Evolutionary conservation across 495 filamentous ascomycete species (phyloP), one percentile per base, ranked within the genome.

Genomic region (Penicillium parvum): DNA sequence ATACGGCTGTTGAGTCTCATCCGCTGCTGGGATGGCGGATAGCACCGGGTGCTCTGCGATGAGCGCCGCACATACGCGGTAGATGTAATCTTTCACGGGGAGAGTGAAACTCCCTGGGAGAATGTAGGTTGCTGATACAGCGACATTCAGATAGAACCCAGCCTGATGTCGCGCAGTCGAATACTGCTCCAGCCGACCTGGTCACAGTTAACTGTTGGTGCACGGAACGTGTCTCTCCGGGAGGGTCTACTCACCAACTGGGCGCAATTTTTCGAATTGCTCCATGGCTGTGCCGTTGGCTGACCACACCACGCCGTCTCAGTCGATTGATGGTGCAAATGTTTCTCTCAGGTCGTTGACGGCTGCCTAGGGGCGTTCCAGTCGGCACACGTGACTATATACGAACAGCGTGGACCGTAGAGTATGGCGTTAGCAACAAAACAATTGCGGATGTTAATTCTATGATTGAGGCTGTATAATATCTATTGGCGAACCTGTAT

Each of bases 81-180:
- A 71, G 5, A 75, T 45, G 16, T 60, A 58, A 10, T 61, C 44
- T 40, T 65, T 53, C 10, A 66, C 33, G 4, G 68, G 49, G 6
- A 66, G 49, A 1, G 43, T 46, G 35, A 43, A 66, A 1, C 53
- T 20, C 0, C 51, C 32, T 4, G 68, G 61, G 1, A 68, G 47
- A 3, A 34, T 47, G 45, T 76, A 77, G 8, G 49, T 58, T 7
- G 66, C 68, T 19, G 69, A 49, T 5, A 67, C 37, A 1, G 45
- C 62, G 18, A 72, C 65, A 37, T 74, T 76, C 37, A 58, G 43
- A 43, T 76, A 77, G 34, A 72, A 70, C n/a, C 55, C 43, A 1
- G 73, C 37, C 10, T 63, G 52, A 33, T 76, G 69, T 9, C 72
- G 62, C 12, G 58, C 42, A 0, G 68, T 72, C 11, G 63, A 73